Conservation (phyloP, 1,284 basidiomycete species). For the Ganoderma lucidum region DNA sequence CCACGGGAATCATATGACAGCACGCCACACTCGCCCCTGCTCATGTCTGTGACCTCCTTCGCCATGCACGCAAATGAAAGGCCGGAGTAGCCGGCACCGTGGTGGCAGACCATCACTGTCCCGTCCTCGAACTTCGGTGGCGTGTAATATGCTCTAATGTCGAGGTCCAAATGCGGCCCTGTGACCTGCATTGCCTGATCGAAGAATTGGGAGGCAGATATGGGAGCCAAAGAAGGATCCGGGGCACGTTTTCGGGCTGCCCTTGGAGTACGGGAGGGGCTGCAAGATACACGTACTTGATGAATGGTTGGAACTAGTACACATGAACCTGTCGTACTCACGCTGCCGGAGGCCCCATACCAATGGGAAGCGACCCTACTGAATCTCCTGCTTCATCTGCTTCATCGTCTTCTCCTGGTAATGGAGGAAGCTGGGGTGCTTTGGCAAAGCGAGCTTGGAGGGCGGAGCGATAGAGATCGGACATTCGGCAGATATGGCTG, state of each 20-base stretch:
- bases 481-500: conserved; percentile 52
- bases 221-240: conserved; percentile 70
- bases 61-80: conserved; percentile 92
- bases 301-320: background rate
- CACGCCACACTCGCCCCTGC: conserved; percentile 83
- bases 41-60: conserved; percentile 70
- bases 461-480: conserved; percentile 73
- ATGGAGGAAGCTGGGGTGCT: conserved; percentile 60
- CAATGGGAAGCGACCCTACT: conserved; percentile 65
- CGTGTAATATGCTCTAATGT: conserved; percentile 83
- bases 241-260: conserved; percentile 45
- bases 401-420: conserved; percentile 63
- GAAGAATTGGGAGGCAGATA: conserved; percentile 82
- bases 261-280: conserved; percentile 30
- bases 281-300: background rate
- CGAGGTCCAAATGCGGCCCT: conserved; percentile 66
- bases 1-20: conserved; percentile 86
- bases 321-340: conserved; percentile 44
- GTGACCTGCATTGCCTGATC: conserved; percentile 77
- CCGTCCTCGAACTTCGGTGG: conserved; percentile 56
- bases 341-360: conserved; percentile 68
- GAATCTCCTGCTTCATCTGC: conserved; percentile 68
- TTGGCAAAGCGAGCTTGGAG: conserved; percentile 73
- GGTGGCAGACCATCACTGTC: conserved; percentile 89
- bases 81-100: conserved; percentile 93